Percentiles rank a stretch among this genome's conserved stretches.
Evolutionary conservation across 1,139 yeast species (phyloP).

Genomic region (Nematodospora anomalae): DNA sequence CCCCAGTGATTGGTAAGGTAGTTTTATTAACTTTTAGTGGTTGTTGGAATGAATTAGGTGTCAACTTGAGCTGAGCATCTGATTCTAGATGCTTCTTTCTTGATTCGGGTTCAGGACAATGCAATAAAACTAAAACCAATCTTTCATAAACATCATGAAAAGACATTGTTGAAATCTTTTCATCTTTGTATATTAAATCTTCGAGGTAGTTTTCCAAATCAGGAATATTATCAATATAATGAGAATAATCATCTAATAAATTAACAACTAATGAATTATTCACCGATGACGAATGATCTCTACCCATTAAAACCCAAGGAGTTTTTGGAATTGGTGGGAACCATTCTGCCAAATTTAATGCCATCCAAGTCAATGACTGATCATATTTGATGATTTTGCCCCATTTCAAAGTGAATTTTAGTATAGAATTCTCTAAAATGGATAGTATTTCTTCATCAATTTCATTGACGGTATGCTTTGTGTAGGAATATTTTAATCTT

Average conservation of each 20-base stretch:
- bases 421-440: conserved; percentile 59
- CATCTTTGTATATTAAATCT: conserved; percentile 28
- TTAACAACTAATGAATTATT: conserved; percentile 34
- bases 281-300: conserved; percentile 29
- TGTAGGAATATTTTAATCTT: conserved; percentile 28
- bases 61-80: conserved; percentile 8
- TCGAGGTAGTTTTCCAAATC: conserved; percentile 28
- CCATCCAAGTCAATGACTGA: conserved; percentile 83
- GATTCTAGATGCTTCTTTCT: conserved; percentile 7
- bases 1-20: conserved; percentile 58
- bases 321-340: conserved; percentile 61
- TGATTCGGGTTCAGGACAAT: conserved; percentile 42
- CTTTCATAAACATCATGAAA: conserved; percentile 77
- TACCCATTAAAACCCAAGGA: conserved; percentile 45
- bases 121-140: conserved; percentile 70
- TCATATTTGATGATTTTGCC: conserved; percentile 76
- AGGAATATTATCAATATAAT: conserved; percentile 39
- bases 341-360: conserved; percentile 88
- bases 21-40: conserved; percentile 28
- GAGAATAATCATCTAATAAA: conserved; percentile 49
- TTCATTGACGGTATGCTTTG: conserved; percentile 23
- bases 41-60: background rate
- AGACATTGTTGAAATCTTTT: conserved; percentile 35
- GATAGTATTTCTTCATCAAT: conserved; percentile 56
- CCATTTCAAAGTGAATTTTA: conserved; percentile 73